Evolutionary conservation across 208 protist genomes (phyloP).

Genomic region (Phytomonas sp.): DNA sequence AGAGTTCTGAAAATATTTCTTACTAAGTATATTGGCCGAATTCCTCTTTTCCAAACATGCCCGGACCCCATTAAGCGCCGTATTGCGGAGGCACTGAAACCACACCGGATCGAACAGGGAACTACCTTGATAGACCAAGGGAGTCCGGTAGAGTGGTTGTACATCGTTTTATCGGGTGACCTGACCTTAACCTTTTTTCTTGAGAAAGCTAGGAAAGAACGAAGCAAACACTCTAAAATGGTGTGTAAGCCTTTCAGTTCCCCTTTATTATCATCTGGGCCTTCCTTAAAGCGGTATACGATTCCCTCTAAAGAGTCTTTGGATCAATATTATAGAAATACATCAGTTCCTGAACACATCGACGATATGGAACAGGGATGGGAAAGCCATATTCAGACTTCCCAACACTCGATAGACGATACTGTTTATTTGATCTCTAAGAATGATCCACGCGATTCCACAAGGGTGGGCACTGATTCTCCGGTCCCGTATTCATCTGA

Average conservation of each 20-base stretch:
- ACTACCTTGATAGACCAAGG: slow-evolving; percentile 31
- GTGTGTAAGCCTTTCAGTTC: background rate
- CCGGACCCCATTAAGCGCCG: slow-evolving; percentile 28
- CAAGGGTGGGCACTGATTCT: background rate
- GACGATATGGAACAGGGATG: background rate
- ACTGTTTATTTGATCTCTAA: background rate
- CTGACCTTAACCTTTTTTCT: slow-evolving; percentile 15
- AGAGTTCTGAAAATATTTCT: slow-evolving; percentile 36
- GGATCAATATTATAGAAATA: background rate
- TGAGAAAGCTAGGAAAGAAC: background rate
- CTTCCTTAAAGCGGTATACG: background rate
- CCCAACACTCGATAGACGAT: background rate
- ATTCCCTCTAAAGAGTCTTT: background rate
- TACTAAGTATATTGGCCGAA: slow-evolving; percentile 43
- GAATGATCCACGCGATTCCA: background rate
- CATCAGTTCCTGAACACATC: background rate
- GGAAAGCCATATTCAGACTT: background rate
- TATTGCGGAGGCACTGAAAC: slow-evolving; percentile 47
- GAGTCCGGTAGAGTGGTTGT: slow-evolving; percentile 63
- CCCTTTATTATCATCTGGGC: background rate
- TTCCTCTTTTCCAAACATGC: slow-evolving; percentile 33
- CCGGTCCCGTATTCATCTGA: background rate
- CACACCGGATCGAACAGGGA: slow-evolving; percentile 36
- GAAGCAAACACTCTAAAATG: background rate
- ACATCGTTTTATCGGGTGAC: slow-evolving; percentile 63